These are phyloP conservation scores for Basipetospora sp. DNA, from an alignment of 2,329 filamentous ascomycete genomes.

Conservation along the genomic window DNA sequence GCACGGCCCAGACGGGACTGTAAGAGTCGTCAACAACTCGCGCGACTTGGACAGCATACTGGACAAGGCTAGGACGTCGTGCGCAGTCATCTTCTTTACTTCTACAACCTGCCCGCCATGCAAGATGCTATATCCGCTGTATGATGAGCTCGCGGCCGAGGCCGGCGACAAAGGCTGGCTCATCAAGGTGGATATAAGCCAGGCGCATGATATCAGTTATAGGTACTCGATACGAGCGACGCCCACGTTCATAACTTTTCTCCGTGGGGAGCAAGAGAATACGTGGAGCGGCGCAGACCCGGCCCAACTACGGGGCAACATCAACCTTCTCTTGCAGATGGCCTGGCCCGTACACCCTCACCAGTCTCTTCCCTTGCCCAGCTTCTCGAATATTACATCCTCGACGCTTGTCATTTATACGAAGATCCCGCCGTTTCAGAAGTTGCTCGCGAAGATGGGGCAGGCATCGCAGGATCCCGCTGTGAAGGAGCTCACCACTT, in stretches of 20 bases:
- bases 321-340: conserved; percentile 60
- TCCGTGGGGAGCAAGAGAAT: conserved; percentile 60
- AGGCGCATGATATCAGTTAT: conserved; percentile 46
- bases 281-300: conserved; percentile 69
- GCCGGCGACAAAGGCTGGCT: conserved; percentile 52
- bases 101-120: conserved; percentile 76
- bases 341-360: conserved; percentile 66
- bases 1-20: not conserved
- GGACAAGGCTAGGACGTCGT: conserved; percentile 47
- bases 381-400: conserved; percentile 43
- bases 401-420: conserved; percentile 55
- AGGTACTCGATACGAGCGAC: conserved; percentile 60
- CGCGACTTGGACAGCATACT: conserved; percentile 30
- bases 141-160: conserved; percentile 65
- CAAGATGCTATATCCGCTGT: conserved; percentile 67
- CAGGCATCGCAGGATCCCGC: conserved; percentile 35
- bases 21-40: not conserved
- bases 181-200: conserved; percentile 69
- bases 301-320: conserved; percentile 51
- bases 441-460: conserved; percentile 68
- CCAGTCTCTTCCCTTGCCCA: conserved; percentile 53
- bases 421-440: conserved; percentile 70
- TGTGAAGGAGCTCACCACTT: conserved; percentile 51
- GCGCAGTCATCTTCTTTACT: conserved; percentile 82
- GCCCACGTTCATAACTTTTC: conserved; percentile 77